Percentiles rank a stretch among this genome's conserved stretches.
These are phyloP conservation scores for Notholithocarpus densiflorus DNA, from an alignment of 306 rosid genomes.

Conservation along the genomic window DNA sequence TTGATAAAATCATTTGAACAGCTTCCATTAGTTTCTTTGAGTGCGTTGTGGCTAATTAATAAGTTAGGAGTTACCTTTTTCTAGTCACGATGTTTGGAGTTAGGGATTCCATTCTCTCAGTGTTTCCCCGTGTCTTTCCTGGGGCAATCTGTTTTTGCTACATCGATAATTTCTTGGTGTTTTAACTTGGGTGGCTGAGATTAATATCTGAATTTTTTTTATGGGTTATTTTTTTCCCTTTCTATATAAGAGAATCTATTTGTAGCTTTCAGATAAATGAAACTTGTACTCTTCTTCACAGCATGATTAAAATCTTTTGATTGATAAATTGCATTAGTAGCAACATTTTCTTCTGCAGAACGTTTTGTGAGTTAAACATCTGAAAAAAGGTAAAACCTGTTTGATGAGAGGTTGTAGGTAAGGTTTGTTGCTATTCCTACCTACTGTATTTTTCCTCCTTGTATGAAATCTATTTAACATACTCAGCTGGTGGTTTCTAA, in stretches of 20 bases:
- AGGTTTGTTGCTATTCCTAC: too few relatives aligned
- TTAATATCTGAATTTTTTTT: neutral
- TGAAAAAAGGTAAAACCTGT: neutral
- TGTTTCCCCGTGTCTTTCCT: neutral
- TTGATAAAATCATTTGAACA: neutral
- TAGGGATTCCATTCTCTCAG: neutral
- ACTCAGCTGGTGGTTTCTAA: too few relatives aligned
- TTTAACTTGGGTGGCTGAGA: neutral
- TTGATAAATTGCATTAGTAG: neutral
- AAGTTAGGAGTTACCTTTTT: neutral
- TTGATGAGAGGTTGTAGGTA: too few relatives aligned
- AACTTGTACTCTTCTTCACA: neutral
- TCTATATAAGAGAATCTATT: neutral
- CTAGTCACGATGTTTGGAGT: neutral
- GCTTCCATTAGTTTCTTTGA: neutral
- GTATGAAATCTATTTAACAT: too few relatives aligned
- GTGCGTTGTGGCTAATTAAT: neutral
- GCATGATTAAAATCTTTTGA: neutral
- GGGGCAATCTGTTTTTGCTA: neutral
- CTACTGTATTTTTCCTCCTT: too few relatives aligned
- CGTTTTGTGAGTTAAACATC: neutral
- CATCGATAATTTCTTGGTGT: neutral
- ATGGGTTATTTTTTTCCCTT: neutral
- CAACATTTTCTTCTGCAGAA: neutral
- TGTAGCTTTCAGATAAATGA: neutral